A percentile compares a stretch with the other conserved stretches of the same genome.
phyloP scores from a whole-genome alignment of 495 filamentous ascomycete genomes.

The Hyaloscypha hepaticicola region DNA sequence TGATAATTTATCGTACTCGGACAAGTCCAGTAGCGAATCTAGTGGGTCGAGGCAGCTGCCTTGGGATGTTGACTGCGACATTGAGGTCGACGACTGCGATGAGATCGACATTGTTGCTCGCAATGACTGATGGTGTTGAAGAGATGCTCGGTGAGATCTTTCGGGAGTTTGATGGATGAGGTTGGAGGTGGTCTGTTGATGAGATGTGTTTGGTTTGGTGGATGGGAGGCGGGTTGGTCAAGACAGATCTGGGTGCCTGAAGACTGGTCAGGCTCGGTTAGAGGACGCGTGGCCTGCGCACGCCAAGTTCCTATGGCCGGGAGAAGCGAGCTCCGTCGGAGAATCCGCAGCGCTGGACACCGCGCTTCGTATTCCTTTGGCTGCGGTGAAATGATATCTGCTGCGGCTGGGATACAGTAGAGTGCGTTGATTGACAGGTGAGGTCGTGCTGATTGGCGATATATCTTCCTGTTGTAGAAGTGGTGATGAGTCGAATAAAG shows the following conservation, averaged over 20 bases:
- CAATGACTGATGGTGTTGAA: background rate
- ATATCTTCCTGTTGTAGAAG: background rate
- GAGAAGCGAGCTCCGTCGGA: background rate
- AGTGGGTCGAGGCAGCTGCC: slow-evolving; percentile 36
- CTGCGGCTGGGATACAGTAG: background rate
- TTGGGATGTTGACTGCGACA: slow-evolving; percentile 34
- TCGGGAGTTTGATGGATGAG: background rate
- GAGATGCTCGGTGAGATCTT: slow-evolving; percentile 12
- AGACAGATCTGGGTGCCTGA: slow-evolving; percentile 34
- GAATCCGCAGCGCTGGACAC: background rate
- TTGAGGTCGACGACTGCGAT: slow-evolving; percentile 22
- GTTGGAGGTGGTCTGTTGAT: background rate
- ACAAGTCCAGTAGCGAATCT: slow-evolving; percentile 46
- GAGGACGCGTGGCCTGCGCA: slow-evolving; percentile 24
- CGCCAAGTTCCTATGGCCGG: background rate
- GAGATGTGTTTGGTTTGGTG: slow-evolving; percentile 6
- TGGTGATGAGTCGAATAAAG: background rate
- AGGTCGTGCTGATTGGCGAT: background rate
- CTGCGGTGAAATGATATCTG: background rate
- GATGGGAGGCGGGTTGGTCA: slow-evolving; percentile 19
- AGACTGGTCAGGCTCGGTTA: slow-evolving; percentile 29
- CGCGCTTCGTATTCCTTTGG: slow-evolving; percentile 3
- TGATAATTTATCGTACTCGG: slow-evolving; percentile 44
- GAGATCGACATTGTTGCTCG: slow-evolving; percentile 23
- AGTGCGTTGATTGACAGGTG: background rate